Conservation (phyloP, 768 basidiomycete species). For the Termitomyces sp. region DNA sequence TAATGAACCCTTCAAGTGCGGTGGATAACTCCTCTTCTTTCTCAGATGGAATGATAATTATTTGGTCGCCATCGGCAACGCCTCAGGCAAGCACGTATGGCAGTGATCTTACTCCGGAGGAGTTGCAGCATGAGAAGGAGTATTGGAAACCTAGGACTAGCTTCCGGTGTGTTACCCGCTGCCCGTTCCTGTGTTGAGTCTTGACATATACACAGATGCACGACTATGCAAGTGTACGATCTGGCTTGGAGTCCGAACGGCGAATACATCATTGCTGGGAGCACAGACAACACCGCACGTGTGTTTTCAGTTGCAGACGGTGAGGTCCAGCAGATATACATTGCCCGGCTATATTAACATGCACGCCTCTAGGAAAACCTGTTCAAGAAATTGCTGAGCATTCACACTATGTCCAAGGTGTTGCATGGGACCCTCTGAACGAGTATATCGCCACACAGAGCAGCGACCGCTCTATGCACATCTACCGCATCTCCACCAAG, state of each 20-base stretch:
- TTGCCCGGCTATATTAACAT: slow-evolving; percentile 1
- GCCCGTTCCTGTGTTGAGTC: neutral
- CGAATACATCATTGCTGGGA: slow-evolving; percentile 92
- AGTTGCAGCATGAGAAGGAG: slow-evolving; percentile 88
- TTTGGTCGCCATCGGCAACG: slow-evolving; percentile 85
- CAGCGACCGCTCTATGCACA: slow-evolving; percentile 94
- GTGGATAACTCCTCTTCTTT: slow-evolving; percentile 14
- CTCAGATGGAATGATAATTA: slow-evolving; percentile 93
- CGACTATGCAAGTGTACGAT: slow-evolving; percentile 96
- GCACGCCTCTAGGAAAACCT: slow-evolving; percentile 62
- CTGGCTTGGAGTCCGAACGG: slow-evolving; percentile 96
- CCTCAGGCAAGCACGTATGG: slow-evolving; percentile 76
- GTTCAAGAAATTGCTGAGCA: slow-evolving; percentile 92
- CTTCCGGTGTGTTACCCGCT: slow-evolving; percentile 53
- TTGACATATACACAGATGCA: slow-evolving; percentile 55
- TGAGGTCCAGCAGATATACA: slow-evolving; percentile 28
- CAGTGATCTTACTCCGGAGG: slow-evolving; percentile 76
- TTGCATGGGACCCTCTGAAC: slow-evolving; percentile 97
- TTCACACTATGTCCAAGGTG: slow-evolving; percentile 95
- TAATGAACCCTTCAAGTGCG: slow-evolving; percentile 4
- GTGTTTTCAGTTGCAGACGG: slow-evolving; percentile 79
- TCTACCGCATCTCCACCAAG: slow-evolving; percentile 80
- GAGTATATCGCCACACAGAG: slow-evolving; percentile 98
- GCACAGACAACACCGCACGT: slow-evolving; percentile 92
- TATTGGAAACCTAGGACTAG: slow-evolving; percentile 90